These are phyloP conservation scores for Suillus tomentosus DNA, from an alignment of 768 basidiomycete species.

Conservation along the genomic window DNA sequence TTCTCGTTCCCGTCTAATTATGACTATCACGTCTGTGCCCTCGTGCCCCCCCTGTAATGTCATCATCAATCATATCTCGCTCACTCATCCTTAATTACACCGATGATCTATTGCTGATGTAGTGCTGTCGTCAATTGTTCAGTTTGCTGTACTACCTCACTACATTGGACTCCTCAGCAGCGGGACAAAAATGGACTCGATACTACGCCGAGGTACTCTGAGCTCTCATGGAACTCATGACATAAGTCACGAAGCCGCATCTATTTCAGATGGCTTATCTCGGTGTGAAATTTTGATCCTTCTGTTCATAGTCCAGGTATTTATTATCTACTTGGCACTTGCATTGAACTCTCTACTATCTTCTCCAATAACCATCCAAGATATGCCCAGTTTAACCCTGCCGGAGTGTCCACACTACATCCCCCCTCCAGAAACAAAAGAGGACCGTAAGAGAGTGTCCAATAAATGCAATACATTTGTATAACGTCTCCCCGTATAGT, in stretches of 20 bases:
- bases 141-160: too few species aligned
- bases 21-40: too few species aligned
- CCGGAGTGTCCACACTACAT: constrained; percentile 35
- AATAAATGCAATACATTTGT: background rate
- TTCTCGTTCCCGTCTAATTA: too few species aligned
- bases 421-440: constrained; percentile 31
- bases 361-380: background rate
- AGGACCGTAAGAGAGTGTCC: constrained; percentile 28
- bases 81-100: too few species aligned
- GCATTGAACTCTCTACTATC: background rate
- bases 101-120: too few species aligned
- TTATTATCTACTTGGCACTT: background rate
- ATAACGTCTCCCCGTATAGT: constrained; percentile 22
- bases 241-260: background rate
- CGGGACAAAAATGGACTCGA: background rate
- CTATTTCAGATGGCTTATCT: background rate
- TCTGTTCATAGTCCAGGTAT: background rate
- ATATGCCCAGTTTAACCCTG: constrained; percentile 21
- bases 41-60: too few species aligned
- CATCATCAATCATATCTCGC: too few species aligned
- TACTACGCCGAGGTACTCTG: background rate
- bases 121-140: background rate
- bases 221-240: background rate
- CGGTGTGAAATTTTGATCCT: background rate
- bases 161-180: too few species aligned